phyloP scores from a whole-genome alignment of 345 rosid genomes.

The Cardamine occulta region DNA sequence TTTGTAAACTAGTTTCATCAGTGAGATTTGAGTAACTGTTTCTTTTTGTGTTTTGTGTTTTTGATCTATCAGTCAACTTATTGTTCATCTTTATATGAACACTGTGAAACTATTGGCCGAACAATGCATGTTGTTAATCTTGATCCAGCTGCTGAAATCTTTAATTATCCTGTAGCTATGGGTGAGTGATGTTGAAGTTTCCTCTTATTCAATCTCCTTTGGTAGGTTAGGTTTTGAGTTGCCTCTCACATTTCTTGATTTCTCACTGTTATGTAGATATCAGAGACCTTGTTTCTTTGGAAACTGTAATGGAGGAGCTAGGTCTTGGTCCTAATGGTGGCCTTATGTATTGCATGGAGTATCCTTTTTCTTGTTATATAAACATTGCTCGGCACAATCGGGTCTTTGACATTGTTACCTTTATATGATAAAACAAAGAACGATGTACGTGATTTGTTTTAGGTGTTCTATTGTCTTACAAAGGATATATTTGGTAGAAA shows the following conservation, averaged over 20 bases:
- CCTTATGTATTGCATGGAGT: slow-evolving; percentile 95
- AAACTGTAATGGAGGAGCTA: slow-evolving; percentile 92
- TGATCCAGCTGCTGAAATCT: slow-evolving; percentile 93
- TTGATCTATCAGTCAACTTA: slow-evolving; percentile 71
- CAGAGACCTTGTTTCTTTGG: slow-evolving; percentile 84
- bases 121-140: slow-evolving; percentile 75
- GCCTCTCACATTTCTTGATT: slow-evolving; percentile 7
- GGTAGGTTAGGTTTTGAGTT: not conserved
- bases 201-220: not conserved
- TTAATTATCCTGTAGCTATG: slow-evolving; percentile 89
- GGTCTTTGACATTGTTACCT: not conserved
- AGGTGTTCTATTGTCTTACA: not conserved
- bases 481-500: not conserved
- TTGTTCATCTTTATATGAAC: slow-evolving; percentile 74
- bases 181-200: slow-evolving; percentile 51
- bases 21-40: not conserved
- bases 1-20: not conserved
- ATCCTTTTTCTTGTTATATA: slow-evolving; percentile 50
- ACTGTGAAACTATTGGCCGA: slow-evolving; percentile 69
- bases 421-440: not conserved
- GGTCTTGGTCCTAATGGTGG: slow-evolving; percentile 93
- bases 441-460: not conserved
- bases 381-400: not conserved
- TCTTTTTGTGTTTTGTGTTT: not conserved
- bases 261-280: slow-evolving; percentile 59